Conservation (phyloP, 306 rosid genomes). For the Adenanthera pavonina region DNA sequence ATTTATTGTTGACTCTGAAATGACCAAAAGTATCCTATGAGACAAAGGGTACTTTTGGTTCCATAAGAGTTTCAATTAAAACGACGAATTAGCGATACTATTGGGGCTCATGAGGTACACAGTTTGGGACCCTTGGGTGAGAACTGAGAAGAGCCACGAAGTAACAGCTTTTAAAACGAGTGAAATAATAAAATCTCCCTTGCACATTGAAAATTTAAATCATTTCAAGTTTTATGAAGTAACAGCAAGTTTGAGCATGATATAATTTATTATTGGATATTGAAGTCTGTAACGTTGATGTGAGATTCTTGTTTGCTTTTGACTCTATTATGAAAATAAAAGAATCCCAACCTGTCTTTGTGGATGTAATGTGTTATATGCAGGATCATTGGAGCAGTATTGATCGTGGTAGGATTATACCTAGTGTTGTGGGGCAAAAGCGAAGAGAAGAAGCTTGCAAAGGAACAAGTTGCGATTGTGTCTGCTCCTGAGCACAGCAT, state of each 20-base stretch:
- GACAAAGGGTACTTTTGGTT: neutral
- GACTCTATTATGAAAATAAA: neutral
- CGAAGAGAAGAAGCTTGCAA: slow-evolving; percentile 79
- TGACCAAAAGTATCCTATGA: neutral
- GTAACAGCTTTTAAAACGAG: neutral
- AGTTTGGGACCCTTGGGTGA: too few species aligned
- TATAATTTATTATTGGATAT: neutral
- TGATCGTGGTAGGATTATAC: slow-evolving; percentile 86
- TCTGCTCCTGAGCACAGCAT: slow-evolving; percentile 60
- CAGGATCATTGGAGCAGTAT: slow-evolving; percentile 91
- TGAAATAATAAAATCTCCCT: neutral
- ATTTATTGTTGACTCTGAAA: neutral
- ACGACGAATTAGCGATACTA: too few species aligned
- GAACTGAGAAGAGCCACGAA: too few species aligned
- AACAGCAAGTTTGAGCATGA: too few species aligned
- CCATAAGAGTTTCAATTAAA: neutral
- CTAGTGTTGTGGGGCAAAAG: slow-evolving; percentile 93
- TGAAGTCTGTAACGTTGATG: neutral
- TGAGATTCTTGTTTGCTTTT: neutral
- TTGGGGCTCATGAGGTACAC: too few species aligned
- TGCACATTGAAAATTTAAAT: too few species aligned
- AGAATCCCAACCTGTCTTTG: neutral
- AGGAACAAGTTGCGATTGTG: slow-evolving; percentile 58
- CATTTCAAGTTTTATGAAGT: neutral
- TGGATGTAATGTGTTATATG: slow-evolving; percentile 12